Evolutionary conservation across 495 filamentous ascomycete species (phyloP), one percentile per base, ranked within the genome.

Genomic region (Hypomontagnella submonticulosa): DNA sequence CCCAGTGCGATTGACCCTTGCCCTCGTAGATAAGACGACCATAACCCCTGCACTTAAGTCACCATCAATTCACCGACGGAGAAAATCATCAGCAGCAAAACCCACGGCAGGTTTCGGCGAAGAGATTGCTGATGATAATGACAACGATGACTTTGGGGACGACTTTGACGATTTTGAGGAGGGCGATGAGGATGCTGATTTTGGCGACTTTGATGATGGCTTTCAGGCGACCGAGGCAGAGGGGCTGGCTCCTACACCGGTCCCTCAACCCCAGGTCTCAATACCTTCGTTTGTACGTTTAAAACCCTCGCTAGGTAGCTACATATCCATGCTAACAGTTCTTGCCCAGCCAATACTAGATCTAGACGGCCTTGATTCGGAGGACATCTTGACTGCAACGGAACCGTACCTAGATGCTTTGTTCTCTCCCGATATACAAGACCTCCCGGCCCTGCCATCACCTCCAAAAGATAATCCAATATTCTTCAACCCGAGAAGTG

Each of bases 141-240:
- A 77, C 62, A 84, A 75, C 18, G 84, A 83, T 64, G 87, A 80
- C 15, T 89, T 89, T 78, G 91, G 90, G 58, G 93, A 95, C 71
- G 93, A 96, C 60, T 97, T 98, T 85, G 95, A 97, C 76, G 93
- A 97, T 69, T 97, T 98, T 73, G 93, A 93, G 72, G 92, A 92
- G 73, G 91, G 89, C 38, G 85, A 83, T 52, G 87, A 88, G 53
- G 85, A 86, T 64, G 86, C 82, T 62, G 92, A 95, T 76, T 94
- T 94, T 82, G 92, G 87, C 48, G 92, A 96, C 75, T 98, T 98
- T 79, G 92, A 91, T 71, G 91, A 94, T 70, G 92, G 85, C 44
- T 92, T 93, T 78, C 85, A 92, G 77, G 81, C 90, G 70, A 79
- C 84, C 49, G 82, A 81, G 64, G 75, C 78, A 60, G 81, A 82